phyloP scores from a whole-genome alignment of 2,329 filamentous ascomycete genomes.

The Colletotrichum liaoningense region DNA sequence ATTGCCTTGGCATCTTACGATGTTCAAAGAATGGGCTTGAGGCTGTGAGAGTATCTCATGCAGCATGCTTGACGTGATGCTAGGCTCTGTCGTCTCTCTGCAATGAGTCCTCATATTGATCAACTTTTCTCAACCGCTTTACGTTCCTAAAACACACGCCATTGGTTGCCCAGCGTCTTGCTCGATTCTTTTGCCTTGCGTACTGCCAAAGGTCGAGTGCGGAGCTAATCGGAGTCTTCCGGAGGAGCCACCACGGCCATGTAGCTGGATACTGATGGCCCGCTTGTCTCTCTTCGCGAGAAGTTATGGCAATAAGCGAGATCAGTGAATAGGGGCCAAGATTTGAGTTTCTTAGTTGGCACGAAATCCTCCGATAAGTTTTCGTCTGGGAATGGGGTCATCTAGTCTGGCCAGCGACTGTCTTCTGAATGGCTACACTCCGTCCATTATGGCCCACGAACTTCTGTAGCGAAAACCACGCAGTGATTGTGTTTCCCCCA shows the following conservation, averaged over 20 bases:
- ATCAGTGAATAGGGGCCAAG: not conserved
- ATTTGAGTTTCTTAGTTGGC: not conserved
- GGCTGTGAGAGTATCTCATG: not conserved
- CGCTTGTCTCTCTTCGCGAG: not conserved
- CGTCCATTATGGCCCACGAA: no score
- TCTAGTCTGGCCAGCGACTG: not conserved
- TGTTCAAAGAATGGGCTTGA: not conserved
- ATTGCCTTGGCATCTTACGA: conserved; percentile 34
- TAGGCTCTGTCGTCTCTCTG: not conserved
- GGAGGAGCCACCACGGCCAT: not conserved
- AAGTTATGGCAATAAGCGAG: not conserved
- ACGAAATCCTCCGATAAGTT: not conserved
- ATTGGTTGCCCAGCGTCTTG: no score
- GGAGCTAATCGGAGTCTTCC: no score
- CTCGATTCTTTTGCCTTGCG: not conserved
- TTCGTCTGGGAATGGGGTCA: not conserved
- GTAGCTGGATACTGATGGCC: not conserved
- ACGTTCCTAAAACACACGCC: no score
- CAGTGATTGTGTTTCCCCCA: no score
- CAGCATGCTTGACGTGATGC: not conserved
- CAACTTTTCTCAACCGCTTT: not conserved
- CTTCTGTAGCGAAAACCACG: no score
- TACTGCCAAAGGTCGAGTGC: no score
- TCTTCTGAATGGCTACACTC: not conserved
- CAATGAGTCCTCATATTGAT: not conserved